phyloP scores from a whole-genome alignment of 2,329 filamentous ascomycete genomes.

The Colletotrichum paranaense region DNA sequence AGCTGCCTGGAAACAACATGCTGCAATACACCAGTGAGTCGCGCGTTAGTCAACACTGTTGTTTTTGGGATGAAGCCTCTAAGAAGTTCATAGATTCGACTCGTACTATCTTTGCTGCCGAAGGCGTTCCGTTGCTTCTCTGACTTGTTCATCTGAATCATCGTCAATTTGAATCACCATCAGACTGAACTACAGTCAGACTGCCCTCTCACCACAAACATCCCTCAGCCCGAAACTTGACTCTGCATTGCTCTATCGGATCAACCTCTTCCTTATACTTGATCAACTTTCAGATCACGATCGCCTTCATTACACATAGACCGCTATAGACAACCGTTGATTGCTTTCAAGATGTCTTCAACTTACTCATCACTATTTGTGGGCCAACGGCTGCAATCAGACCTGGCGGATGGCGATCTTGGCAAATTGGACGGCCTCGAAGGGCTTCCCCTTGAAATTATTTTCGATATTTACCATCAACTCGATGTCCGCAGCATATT shows the following conservation, averaged over 20 bases:
- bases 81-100: not conserved
- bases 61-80: not conserved
- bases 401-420: not conserved
- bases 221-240: not conserved
- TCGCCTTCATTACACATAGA: not conserved
- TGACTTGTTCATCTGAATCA: slow-evolving; percentile 4
- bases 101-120: not conserved
- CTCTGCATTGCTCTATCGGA: not conserved
- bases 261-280: not conserved
- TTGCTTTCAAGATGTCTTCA: slow-evolving; percentile 9
- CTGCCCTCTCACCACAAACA: not conserved
- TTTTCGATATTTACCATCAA: slow-evolving; percentile 59
- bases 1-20: slow-evolving; percentile 12
- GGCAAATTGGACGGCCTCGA: slow-evolving; percentile 39
- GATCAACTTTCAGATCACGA: not conserved
- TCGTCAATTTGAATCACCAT: not conserved
- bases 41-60: not conserved
- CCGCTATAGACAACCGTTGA: not conserved
- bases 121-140: slow-evolving; percentile 3
- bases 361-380: slow-evolving; percentile 21
- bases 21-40: slow-evolving; percentile 12
- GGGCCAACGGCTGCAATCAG: not conserved
- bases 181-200: not conserved
- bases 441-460: slow-evolving; percentile 57
- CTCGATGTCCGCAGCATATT: slow-evolving; percentile 55